Evolutionary conservation across 768 basidiomycete species (phyloP).

Genomic region (Lactifluus echinatus): DNA sequence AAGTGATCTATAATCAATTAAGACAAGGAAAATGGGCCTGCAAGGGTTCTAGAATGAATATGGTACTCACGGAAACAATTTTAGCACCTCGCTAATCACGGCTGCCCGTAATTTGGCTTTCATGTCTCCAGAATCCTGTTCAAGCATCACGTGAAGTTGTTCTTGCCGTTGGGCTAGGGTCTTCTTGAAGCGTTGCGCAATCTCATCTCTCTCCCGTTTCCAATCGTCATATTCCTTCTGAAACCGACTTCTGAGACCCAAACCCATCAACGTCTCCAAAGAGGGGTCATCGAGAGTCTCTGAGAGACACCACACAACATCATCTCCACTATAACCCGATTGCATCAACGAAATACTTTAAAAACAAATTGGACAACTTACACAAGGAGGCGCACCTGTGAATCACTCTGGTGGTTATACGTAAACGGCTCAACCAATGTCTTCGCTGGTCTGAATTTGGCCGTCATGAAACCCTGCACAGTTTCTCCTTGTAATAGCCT

Average conservation of each 20-base stretch:
- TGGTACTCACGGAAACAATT: not conserved
- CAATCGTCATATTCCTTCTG: not conserved
- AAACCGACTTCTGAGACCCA: not conserved
- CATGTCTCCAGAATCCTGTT: not conserved
- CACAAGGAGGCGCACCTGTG: slow-evolving; percentile 5
- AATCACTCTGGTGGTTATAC: not conserved
- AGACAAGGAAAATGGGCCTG: not conserved
- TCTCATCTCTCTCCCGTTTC: not conserved
- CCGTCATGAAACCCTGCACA: slow-evolving; percentile 19
- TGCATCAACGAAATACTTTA: not conserved
- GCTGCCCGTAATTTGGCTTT: not conserved
- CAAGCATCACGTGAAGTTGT: not conserved
- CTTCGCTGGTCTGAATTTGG: slow-evolving; percentile 1
- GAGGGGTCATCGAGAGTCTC: slow-evolving; percentile 9
- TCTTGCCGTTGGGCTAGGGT: not conserved
- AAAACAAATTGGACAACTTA: not conserved
- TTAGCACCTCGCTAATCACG: slow-evolving; percentile 3
- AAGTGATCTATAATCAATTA: not conserved
- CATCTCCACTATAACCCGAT: not conserved
- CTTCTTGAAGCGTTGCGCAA: not conserved
- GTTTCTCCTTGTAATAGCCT: slow-evolving; percentile 19
- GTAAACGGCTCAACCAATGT: not conserved
- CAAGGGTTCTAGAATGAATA: accelerated
- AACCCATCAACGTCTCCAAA: not conserved
- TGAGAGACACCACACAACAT: slow-evolving; percentile 6